Evolutionary conservation across 768 basidiomycete species (phyloP), one percentile per base, ranked within the genome.

Genomic region (Tricholoma furcatifolium): DNA sequence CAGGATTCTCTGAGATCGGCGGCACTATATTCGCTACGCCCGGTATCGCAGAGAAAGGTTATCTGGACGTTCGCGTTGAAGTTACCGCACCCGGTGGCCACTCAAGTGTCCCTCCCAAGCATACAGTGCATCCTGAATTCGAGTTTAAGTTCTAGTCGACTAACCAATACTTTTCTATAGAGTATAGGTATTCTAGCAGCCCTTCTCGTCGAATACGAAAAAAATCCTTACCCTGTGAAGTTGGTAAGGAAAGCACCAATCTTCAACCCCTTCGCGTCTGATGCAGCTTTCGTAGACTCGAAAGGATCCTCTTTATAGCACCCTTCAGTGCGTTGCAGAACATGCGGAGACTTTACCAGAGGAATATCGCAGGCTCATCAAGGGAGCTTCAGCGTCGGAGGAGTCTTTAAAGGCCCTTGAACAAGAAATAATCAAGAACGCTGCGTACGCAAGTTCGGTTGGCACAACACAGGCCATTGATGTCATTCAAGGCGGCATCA

Each of bases 381-480:
- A 73, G 36, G 62, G 66, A 8, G 80, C 87, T 2, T 62, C 67
- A 10, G 65, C 65, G 34, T 84, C 79, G 11, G 73, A 87, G 38
- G 64, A 67, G 39, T 79, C 80, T 1, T 72, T 93, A 32, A 66
- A 66, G 27, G 67, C 68, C 24, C 75, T 88, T 9, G 82, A 84
- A 50, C 62, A 73, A 15, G 62, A 73, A 32, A 64, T 81, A 21
- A 68, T 74, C 23, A 62, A 73, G 44, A 67, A 81, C 58, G 64
- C 62, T 0, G 21, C 57, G 4, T 70, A 73, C 56, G 75, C 73
- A 49, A 82, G 74, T 55, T 63, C 83, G 8, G 72, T 83, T 3
- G 75, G 82, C 31, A 91, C 88, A 4, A 91, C 91, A 1, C 88
- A 91, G 66, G 91, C 91, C 1, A 77, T 87, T 39, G 89, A 91